These are phyloP conservation scores for Globisporangium radiosum DNA, from an alignment of 352 stramenopile species.

Conservation along the genomic window DNA sequence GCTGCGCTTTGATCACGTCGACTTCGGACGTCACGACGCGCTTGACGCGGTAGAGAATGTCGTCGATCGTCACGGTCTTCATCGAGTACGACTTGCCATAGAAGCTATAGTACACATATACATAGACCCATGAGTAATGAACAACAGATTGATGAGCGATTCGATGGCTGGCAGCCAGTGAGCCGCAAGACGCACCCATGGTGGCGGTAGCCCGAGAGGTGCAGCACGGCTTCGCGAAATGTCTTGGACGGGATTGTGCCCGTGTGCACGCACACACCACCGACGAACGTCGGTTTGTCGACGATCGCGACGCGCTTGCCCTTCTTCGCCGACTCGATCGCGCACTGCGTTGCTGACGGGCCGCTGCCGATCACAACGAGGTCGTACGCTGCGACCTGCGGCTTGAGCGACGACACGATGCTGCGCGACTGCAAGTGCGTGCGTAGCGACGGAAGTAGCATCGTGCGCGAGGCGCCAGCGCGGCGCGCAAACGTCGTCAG, in stretches of 20 bases:
- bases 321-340: slow-evolving; percentile 78
- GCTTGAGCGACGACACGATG: slow-evolving; percentile 19
- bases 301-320: slow-evolving; percentile 76
- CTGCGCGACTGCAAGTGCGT: slow-evolving; percentile 6
- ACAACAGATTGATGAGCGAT: not conserved
- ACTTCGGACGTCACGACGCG: slow-evolving; percentile 69
- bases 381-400: slow-evolving; percentile 57
- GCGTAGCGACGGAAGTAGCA: slow-evolving; percentile 1
- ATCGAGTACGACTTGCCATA: slow-evolving; percentile 84
- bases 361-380: slow-evolving; percentile 86
- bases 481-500: not conserved
- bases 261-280: slow-evolving; percentile 81
- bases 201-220: slow-evolving; percentile 87
- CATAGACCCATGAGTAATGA: not conserved
- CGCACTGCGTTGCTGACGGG: slow-evolving; percentile 80
- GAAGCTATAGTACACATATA: slow-evolving; percentile 22
- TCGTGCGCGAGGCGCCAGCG: not conserved
- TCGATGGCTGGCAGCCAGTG: too few relatives aligned
- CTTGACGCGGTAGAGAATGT: slow-evolving; percentile 79
- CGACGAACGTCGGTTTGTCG: slow-evolving; percentile 54
- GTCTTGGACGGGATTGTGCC: slow-evolving; percentile 87
- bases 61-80: slow-evolving; percentile 78
- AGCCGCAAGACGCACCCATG: slow-evolving; percentile 36
- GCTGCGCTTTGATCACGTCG: slow-evolving; percentile 76
- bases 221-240: slow-evolving; percentile 87